A percentile compares a stretch with the other conserved stretches of the same genome.
Evolutionary conservation across 768 basidiomycete species (phyloP).

Genomic region (Coprinopsis cinerea): DNA sequence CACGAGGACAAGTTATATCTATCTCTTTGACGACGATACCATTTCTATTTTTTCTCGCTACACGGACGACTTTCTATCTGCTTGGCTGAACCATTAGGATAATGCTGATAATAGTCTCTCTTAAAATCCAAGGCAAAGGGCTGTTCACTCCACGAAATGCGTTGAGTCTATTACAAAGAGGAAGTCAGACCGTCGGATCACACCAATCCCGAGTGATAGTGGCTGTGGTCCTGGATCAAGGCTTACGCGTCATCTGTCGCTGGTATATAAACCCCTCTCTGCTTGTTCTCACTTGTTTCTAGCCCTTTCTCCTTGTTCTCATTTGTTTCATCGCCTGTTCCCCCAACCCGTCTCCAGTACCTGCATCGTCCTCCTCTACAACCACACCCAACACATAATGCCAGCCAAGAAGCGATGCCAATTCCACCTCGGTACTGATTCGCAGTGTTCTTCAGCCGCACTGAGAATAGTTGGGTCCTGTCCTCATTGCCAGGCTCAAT

Average conservation of each 20-base stretch:
- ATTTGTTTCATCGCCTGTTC: slow-evolving; percentile 7
- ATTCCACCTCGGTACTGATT: slow-evolving; percentile 42
- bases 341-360: slow-evolving; percentile 10
- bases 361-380: no score
- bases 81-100: background rate
- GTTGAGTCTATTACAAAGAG: no score
- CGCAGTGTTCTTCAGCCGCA: slow-evolving; percentile 71
- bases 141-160: no score
- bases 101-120: slow-evolving; percentile 5
- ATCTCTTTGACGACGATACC: slow-evolving; percentile 4
- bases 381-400: slow-evolving; percentile 43
- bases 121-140: no score
- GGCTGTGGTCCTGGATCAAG: slow-evolving; percentile 8
- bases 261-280: slow-evolving; percentile 15
- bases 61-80: background rate
- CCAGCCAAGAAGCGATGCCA: slow-evolving; percentile 87
- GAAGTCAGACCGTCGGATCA: background rate
- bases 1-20: background rate
- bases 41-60: slow-evolving; percentile 7
- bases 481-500: slow-evolving; percentile 70
- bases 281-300: slow-evolving; percentile 6
- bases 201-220: slow-evolving; percentile 7
- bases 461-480: slow-evolving; percentile 84
- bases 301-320: slow-evolving; percentile 6
- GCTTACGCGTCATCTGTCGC: slow-evolving; percentile 30